Evolutionary conservation across 176 grass and related monocot genomes (phyloP).

Genomic region (Hsuehochloa calcarea): DNA sequence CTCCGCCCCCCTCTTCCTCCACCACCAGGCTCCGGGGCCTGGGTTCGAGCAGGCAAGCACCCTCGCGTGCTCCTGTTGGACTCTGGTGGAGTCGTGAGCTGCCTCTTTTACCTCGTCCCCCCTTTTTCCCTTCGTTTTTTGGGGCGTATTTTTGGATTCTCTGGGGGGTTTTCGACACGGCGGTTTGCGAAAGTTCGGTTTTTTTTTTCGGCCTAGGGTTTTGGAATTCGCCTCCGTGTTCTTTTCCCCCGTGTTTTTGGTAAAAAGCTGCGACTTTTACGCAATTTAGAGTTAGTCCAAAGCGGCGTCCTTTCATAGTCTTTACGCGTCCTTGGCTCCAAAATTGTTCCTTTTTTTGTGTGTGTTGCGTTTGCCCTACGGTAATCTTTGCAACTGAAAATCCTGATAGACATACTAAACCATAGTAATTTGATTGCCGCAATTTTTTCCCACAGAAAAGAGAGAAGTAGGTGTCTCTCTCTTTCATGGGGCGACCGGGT

Average conservation of each 20-base stretch:
- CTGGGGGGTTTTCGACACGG: not conserved
- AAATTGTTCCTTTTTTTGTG: not conserved
- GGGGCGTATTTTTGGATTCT: not conserved
- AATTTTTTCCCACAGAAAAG: conserved; percentile 10
- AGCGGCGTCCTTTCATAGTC: conserved; percentile 19
- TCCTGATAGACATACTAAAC: not conserved
- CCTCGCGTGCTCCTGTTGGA: not conserved
- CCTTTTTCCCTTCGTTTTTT: not conserved
- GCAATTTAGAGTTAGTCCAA: conserved; percentile 3
- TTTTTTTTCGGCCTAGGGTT: not conserved
- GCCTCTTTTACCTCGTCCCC: not conserved
- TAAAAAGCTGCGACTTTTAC: conserved; percentile 14
- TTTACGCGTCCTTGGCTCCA: conserved; percentile 15
- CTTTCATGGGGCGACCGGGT: conserved; percentile 38
- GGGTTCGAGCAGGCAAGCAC: not conserved
- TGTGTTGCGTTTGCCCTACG: not conserved
- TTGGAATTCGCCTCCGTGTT: not conserved
- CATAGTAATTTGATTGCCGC: not conserved
- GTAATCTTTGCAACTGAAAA: not conserved
- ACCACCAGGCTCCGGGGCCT: not conserved
- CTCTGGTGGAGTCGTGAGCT: not conserved
- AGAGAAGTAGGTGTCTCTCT: not conserved
- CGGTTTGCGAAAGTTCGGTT: not conserved
- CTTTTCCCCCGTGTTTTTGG: not conserved
- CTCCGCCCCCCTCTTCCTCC: not conserved